Conservation (phyloP, 1,284 basidiomycete species). For the Ustilago sp. region DNA sequence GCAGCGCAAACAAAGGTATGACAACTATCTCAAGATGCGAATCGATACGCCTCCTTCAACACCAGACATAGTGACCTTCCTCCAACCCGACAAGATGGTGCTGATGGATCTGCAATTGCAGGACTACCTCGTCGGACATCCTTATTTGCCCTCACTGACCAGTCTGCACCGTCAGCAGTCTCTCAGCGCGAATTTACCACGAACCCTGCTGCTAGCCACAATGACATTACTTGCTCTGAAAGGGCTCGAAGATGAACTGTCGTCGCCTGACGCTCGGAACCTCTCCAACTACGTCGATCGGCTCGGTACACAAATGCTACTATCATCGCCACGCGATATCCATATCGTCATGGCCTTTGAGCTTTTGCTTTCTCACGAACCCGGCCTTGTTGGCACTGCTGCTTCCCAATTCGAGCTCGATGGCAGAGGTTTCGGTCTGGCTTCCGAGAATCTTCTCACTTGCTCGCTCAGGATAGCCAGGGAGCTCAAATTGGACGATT, state of each 20-base stretch:
- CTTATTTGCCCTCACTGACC: conserved; percentile 24
- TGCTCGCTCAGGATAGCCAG: conserved; percentile 27
- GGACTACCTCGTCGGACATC: conserved; percentile 30
- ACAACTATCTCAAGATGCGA: conserved; percentile 19
- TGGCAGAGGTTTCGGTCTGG: conserved; percentile 25
- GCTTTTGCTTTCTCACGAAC: conserved; percentile 33
- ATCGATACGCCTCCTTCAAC: conserved; percentile 25
- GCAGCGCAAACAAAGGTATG: conserved; percentile 9
- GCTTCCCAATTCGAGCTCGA: conserved; percentile 25
- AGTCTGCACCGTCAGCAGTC: conserved; percentile 12
- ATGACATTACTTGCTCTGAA: conserved; percentile 19
- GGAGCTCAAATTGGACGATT: conserved; percentile 23
- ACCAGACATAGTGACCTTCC: conserved; percentile 18
- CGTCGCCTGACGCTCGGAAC: conserved; percentile 16
- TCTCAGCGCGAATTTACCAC: conserved; percentile 2
- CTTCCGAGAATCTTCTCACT: conserved; percentile 35
- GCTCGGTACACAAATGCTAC: conserved; percentile 26
- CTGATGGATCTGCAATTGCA: conserved; percentile 15
- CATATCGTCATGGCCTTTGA: conserved; percentile 35
- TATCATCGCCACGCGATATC: conserved; percentile 25
- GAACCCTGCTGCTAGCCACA: conserved; percentile 30
- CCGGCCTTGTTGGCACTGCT: conserved; percentile 30
- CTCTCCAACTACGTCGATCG: conserved; percentile 24
- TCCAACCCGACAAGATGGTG: background rate
- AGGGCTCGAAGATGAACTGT: conserved; percentile 11